Evolutionary conservation across 1,284 basidiomycete genomes (phyloP).

Genomic region (Ustanciosporium gigantosporum): DNA sequence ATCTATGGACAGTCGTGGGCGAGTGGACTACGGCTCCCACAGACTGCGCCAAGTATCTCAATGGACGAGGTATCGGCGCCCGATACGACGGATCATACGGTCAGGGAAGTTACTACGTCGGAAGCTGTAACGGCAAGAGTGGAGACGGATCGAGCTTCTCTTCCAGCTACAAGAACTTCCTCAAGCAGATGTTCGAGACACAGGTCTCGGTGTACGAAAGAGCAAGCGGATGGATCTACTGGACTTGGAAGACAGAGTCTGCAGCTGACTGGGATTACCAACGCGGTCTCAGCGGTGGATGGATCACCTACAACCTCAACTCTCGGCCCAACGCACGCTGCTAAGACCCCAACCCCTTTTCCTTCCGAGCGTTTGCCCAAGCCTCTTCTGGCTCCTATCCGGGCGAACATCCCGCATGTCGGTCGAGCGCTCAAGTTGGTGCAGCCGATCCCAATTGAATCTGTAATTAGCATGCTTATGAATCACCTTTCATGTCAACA

Average conservation of each 20-base stretch:
- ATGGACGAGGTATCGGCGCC: conserved; percentile 69
- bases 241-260: conserved; percentile 76
- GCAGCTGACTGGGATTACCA: conserved; percentile 60
- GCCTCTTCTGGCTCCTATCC: no score
- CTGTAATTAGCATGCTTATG: no score
- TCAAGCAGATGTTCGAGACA: conserved; percentile 82
- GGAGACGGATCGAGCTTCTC: conserved; percentile 76
- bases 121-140: conserved; percentile 74
- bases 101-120: conserved; percentile 64
- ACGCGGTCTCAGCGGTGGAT: conserved; percentile 53
- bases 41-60: conserved; percentile 83
- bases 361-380: no score
- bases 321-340: conserved; percentile 36
- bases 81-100: conserved; percentile 76
- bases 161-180: conserved; percentile 77
- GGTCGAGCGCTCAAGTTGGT: no score
- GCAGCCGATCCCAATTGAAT: no score
- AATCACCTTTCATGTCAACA: no score
- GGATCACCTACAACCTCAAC: conserved; percentile 46
- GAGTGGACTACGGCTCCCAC: conserved; percentile 68
- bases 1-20: conserved; percentile 56
- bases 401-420: no score
- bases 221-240: conserved; percentile 74
- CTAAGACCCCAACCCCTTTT: conserved; percentile 5
- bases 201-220: conserved; percentile 65